Base-by-base conservation (phyloP, 371 early-diverging fungal species). In the Dichotomocladium elegans region DNA sequence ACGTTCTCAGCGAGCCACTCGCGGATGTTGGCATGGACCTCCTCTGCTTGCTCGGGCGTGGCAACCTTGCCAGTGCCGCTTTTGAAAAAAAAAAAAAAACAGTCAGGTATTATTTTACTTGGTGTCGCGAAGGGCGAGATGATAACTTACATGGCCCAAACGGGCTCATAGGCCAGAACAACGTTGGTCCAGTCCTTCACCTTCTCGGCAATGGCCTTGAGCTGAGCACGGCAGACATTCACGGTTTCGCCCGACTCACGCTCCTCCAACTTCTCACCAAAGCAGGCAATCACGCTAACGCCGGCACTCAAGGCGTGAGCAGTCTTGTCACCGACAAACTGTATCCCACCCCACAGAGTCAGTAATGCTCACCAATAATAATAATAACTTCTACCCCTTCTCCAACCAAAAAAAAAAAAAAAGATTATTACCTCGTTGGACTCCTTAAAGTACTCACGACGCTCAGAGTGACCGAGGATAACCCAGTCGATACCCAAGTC, bases 101-200 rank as follows among this genome's bases (percentile, higher is more conserved):
- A 19, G 27, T 10, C n/a, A n/a, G n/a, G n/a, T n/a, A n/a, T 31
- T 17, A 26, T 37, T 28, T 6, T 27, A 43, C 40, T 30, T 15
- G 24, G 33, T n/a, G 19, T 12, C 34, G 9, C 3, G 34, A 31
- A 34, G 22, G 28, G 12, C 11, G 17, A 29, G 15, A 29, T 14
- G 14, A 14, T 15, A 3, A 60, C 67, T 66, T 60, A 66, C 67
- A 81, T 92, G 51, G 99, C 99, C 99, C 99, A 99, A 47, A 99
- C 97, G 50, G 99, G 99, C 81, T 99, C 99, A 72, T 99, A 99
- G 60, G 99, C 99, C 74, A 99, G 79, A 30, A 98, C 98, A 53
- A 99, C 87, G 65, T 92, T 81, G 53, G 80, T 70, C 97, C 95
- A 95, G 80, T 94, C 91, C 46, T 74, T 67, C 60, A 89, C 60